Evolutionary conservation across 148 eudicot genomes (phyloP).

Genomic region (Camellia lanceoleosa): DNA sequence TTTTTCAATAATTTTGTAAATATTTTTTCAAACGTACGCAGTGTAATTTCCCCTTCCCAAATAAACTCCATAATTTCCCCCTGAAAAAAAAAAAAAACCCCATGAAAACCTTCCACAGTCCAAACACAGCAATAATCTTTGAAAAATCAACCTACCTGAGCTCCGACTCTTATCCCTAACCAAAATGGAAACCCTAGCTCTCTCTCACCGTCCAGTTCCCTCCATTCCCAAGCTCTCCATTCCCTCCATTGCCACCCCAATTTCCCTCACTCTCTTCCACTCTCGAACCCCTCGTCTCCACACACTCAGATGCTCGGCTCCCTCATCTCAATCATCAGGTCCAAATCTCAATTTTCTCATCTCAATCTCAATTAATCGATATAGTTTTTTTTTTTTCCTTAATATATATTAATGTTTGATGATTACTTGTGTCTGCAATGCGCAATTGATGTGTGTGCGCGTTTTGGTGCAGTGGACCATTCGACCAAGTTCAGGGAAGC

Average conservation of each 20-base stretch:
- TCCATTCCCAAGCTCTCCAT: slow-evolving; percentile 9
- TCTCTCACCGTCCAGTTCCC: slow-evolving; percentile 16
- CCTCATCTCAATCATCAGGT: slow-evolving; percentile 36
- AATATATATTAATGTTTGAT: too few species aligned
- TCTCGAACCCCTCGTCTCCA: slow-evolving; percentile 19
- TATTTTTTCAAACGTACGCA: too few species aligned
- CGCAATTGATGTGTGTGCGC: slow-evolving; percentile 11
- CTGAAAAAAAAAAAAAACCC: too few species aligned
- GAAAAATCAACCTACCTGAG: background rate
- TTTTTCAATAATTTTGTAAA: too few species aligned
- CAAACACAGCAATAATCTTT: too few species aligned
- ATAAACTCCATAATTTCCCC: too few species aligned
- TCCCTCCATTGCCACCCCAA: slow-evolving; percentile 14
- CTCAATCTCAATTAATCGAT: background rate
- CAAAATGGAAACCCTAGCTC: slow-evolving; percentile 41
- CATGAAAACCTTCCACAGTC: too few species aligned
- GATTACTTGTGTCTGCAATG: background rate
- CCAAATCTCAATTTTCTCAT: background rate
- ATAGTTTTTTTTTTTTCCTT: background rate
- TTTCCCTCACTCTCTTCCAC: slow-evolving; percentile 16
- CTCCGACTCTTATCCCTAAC: too few species aligned
- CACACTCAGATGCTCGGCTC: slow-evolving; percentile 36
- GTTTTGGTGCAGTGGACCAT: slow-evolving; percentile 48
- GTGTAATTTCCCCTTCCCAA: too few species aligned
- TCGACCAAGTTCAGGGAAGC: slow-evolving; percentile 68